Percentiles rank a stretch among this genome's conserved stretches.
Conservation (phyloP, 1,284 basidiomycete species). For the Sanghuangporus baumii region DNA sequence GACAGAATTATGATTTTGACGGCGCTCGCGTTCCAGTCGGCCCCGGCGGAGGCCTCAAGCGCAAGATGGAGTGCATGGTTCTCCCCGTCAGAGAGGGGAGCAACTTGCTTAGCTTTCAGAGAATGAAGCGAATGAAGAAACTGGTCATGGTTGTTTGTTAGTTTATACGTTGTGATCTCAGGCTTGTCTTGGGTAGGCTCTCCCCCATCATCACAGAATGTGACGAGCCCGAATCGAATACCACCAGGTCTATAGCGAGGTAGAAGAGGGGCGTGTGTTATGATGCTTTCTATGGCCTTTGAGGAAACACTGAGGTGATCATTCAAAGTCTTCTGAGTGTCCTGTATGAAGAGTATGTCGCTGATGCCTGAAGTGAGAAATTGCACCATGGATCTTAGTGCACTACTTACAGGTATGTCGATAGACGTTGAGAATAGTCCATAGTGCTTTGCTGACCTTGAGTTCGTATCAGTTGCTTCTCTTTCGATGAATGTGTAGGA, state of each 20-base stretch:
- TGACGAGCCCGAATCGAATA: not conserved
- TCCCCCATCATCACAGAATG: not conserved
- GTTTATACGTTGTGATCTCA: not conserved
- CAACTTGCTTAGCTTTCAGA: not conserved
- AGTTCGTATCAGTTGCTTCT: not conserved
- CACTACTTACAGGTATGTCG: not conserved
- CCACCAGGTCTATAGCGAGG: not conserved
- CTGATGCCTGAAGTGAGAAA: not conserved
- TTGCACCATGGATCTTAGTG: not conserved
- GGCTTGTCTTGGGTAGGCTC: too few species aligned
- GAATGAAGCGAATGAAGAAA: not conserved
- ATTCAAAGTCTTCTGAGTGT: not conserved
- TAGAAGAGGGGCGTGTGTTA: not conserved
- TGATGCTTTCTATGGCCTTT: not conserved
- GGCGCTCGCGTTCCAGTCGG: not conserved
- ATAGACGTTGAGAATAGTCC: not conserved
- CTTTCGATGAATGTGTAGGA: not conserved
- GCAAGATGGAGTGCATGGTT: not conserved
- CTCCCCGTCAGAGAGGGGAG: not conserved
- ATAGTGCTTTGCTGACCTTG: not conserved
- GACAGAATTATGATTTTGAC: not conserved
- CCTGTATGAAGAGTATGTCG: not conserved
- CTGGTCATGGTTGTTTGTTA: not conserved
- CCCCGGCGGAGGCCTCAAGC: not conserved
- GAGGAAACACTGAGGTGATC: not conserved